Evolutionary conservation across 148 eudicot genomes (phyloP), one percentile per base, ranked within the genome.

Genomic region (Vaccinium myrtillus): DNA sequence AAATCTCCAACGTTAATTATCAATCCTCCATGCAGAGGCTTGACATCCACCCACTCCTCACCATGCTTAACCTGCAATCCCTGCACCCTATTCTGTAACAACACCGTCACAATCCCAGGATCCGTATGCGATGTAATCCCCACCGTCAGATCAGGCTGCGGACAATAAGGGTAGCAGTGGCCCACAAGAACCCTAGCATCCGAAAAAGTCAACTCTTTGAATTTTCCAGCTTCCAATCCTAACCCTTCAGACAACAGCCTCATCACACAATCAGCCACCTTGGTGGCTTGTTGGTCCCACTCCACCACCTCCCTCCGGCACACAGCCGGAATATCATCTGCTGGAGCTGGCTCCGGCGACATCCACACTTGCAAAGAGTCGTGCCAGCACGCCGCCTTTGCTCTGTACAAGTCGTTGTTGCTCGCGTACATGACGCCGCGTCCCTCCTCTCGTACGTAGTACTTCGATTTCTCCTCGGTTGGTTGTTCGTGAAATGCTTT

Each of bases 1-100:
- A 81, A 49, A 75, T 87, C 89, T 80, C 89, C 89, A 8, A 87
- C 81, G 69, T 87, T 87, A 12, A 87, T 18, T 5, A 87, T 81
- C 39, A 87, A 49, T 5, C 84, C 89, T 3, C 89, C 89, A 15
- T 49, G 79, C 48, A 69, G 15, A 77, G 89, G 82, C 78, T 81
- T 81, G 15, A 84, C 85, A 55, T 84, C 85, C 43, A 82, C 85
- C 89, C 87, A 87, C 12, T 87, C 82, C 18, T 81, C 78, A 30
- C 84, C 85, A 21, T 67, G 81, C 53, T 84, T 87, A 8, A 87
- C 87, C 77, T 87, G 89, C 75, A 87, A 25, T 14, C 89, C 87
- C 6, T 39, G 77, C 19, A 87, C 54, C 70, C 84, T 78, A 82
- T 87, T 87, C 83, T 81, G 87, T 83, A 87, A 61, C 63, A 87